Evolutionary conservation across 2,329 filamentous ascomycete species (phyloP).

Genomic region (Penicillium italicum): DNA sequence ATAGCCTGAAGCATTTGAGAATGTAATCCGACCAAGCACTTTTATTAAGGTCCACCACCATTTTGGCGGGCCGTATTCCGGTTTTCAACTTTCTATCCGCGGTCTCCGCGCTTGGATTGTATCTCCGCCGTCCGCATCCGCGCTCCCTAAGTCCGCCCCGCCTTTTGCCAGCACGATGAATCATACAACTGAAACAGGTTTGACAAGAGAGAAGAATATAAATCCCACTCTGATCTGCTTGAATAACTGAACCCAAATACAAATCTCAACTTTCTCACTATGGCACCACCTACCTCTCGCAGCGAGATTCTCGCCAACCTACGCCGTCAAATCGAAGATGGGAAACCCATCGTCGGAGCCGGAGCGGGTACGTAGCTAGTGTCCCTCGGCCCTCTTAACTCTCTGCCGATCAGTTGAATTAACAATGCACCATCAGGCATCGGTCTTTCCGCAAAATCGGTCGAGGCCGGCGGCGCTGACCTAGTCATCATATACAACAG

Average conservation of each 20-base stretch:
- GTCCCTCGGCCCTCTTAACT: too few species aligned
- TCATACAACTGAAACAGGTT: too few species aligned
- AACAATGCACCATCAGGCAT: conserved; percentile 49
- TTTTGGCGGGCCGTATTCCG: too few species aligned
- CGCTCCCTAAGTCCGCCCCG: not conserved
- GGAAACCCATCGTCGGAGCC: not conserved
- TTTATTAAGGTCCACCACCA: too few species aligned
- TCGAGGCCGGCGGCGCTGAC: conserved; percentile 65
- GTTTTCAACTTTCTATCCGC: too few species aligned
- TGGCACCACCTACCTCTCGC: not conserved
- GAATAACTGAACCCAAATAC: not conserved
- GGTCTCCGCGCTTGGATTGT: not conserved
- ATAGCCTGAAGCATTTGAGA: too few species aligned
- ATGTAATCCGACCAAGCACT: too few species aligned
- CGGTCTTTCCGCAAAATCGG: conserved; percentile 66
- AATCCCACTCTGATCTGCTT: not conserved
- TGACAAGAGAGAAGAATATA: not conserved
- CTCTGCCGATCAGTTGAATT: not conserved
- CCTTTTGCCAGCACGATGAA: not conserved
- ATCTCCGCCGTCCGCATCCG: not conserved
- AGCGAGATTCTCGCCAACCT: not conserved
- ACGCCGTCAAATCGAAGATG: not conserved
- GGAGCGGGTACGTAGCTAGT: not conserved
- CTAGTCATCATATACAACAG: conserved; percentile 71
- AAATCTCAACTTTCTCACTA: not conserved